Base-by-base conservation (phyloP, 2,329 filamentous ascomycete species). In the Fusarium sp. region DNA sequence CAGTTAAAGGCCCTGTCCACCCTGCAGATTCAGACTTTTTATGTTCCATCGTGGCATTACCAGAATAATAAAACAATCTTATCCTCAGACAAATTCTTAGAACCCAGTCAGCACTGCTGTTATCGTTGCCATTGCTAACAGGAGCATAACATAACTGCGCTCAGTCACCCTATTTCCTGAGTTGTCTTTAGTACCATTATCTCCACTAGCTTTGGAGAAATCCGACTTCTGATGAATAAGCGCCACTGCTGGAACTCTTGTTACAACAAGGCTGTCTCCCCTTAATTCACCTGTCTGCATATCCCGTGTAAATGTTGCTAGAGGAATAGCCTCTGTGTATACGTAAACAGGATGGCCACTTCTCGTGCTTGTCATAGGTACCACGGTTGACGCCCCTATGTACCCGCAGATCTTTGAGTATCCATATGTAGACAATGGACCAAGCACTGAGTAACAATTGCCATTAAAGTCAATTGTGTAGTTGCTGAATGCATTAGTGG, bases 401-500 rank as follows among this genome's bases (percentile, higher is more conserved):
- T 38, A 34, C 5, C 26, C 14, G 28, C 68, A 70, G 4, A 54
- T 17, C 7, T 56, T 40, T 3, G 58, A 46, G 10, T 49, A 59
- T 31, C 53, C 52, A 31, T 60, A 63, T 4, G 60, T 44, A 4
- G 52, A 20, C 3, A 44, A 17, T 14, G 18, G 33, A 6, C 66
- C 68, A 26, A 69, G 38, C 1, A 46, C 45, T 8, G 71, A 73
- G 31, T 56, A 61, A 26, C 72, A 74, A 10, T 51, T 44, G 0
- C 62, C 66, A 22, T 65, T 62, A 3, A 43, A 48, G 39, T 70
- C 51, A 7, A 44, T 33, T 5, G 20, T 33, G 45, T 64, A 71
- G 7, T 57, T 60, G 11, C 71, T 72, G 7, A 17, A 14, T 18
- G 5, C 7, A 15, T 67, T 15, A 67, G 42, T 22, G 31, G 11